These are phyloP conservation scores for Hanseniaspora gamundiae DNA, from an alignment of 1,139 yeast genomes.

Conservation along the genomic window DNA sequence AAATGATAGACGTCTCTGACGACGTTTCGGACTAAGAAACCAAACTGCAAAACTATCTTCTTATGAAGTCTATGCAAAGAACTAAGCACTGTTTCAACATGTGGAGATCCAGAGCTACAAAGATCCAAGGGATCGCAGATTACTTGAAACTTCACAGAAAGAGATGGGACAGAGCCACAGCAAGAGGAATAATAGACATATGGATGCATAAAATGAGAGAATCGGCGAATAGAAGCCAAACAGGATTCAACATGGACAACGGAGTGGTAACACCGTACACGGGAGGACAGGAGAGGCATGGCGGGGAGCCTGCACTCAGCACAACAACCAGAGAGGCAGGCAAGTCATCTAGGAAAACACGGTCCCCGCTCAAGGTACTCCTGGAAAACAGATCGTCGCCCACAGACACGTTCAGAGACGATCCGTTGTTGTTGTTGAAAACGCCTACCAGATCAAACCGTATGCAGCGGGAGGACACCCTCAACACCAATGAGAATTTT, in stretches of 20 bases:
- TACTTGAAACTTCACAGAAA: slow-evolving; percentile 21
- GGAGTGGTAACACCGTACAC: too few relatives aligned
- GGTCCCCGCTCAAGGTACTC: background rate
- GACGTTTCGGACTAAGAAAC: slow-evolving; percentile 13
- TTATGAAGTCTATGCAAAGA: slow-evolving; percentile 14
- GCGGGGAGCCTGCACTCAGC: too few relatives aligned
- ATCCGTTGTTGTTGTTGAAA: background rate
- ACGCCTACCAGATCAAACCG: slow-evolving; percentile 3
- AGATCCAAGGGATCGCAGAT: slow-evolving; percentile 24
- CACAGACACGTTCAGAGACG: background rate
- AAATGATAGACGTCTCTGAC: background rate
- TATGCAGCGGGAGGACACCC: too few relatives aligned
- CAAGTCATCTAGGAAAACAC: background rate
- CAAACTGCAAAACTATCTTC: slow-evolving; percentile 9
- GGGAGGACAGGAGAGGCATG: too few relatives aligned
- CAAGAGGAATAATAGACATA: slow-evolving; percentile 24
- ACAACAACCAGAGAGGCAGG: background rate
- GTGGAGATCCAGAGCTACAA: slow-evolving; percentile 25
- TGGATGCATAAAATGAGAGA: slow-evolving; percentile 23
- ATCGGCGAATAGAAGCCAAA: too few relatives aligned
- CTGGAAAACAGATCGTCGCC: background rate
- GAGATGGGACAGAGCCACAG: slow-evolving; percentile 28
- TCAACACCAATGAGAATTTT: too few relatives aligned
- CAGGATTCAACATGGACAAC: too few relatives aligned
- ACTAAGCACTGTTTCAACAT: slow-evolving; percentile 17